Base-by-base conservation (phyloP, 345 rosid species). In the Crucihimalaya himalaica region DNA sequence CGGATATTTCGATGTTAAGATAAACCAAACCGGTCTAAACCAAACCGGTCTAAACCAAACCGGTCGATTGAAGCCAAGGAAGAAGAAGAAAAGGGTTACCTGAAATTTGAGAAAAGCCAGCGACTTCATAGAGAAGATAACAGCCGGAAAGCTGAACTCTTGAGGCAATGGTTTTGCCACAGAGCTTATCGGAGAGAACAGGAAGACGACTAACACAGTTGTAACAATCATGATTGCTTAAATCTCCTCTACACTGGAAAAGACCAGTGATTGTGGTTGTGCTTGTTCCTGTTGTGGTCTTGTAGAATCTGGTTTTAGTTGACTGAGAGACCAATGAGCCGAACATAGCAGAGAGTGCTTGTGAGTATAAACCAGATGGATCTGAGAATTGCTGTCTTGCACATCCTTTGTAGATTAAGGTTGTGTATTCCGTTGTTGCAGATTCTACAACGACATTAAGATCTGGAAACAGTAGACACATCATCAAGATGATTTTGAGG, bases 211-310 rank as follows among this genome's bases (percentile, higher is more conserved):
- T 95, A 15, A 89, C 99, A 75, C 99, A 95, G 83, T 77, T 85
- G 88, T 92, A 90, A 79, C 99, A 95, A 66, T 87, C 97, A 15
- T 79, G 74, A 83, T 78, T 79, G 35, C 80, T 79, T 12, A 94
- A 88, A 75, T 94, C 99, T 28, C 97, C 99, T 71, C 97, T 81
- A 29, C 99, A 94, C 79, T 94, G 99, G 56, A 92, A 95, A 6
- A 94, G 88, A 14, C 99, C 99, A 43, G 87, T 88, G 47, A 94
- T 92, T 32, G 85, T 77, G 13, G 93, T 84, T 58, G 86, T 89
- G 78, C 88, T 88, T 2, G 88, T 80, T 6, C 95, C 97, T 1
- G 93, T 72, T 0, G 97, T 87, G 62, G 99, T 86, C 62, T 94
- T 88, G 83, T 70, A 94, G 80, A 91, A 94, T 81, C 87, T 91